Percentiles rank a stretch among this genome's conserved stretches.
Evolutionary conservation across 2,329 filamentous ascomycete genomes (phyloP).

Genomic region (Pseudofabraea citricarpa): DNA sequence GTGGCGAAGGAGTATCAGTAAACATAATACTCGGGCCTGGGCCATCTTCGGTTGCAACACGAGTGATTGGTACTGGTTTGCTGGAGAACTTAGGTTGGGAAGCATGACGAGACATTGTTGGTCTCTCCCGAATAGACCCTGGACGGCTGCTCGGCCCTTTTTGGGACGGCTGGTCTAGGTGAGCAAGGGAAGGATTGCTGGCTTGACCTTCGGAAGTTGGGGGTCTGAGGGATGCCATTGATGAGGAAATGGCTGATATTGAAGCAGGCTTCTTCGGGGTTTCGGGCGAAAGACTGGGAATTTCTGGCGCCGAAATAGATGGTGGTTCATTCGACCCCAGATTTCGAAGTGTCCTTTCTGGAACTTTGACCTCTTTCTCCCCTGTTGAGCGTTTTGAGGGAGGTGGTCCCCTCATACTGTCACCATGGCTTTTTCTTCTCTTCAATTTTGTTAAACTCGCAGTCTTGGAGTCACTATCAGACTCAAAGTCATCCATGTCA

Average conservation of each 20-base stretch:
- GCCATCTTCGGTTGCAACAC: slow-evolving; percentile 59
- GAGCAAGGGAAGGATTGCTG: slow-evolving; percentile 1
- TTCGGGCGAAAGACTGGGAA: slow-evolving; percentile 4
- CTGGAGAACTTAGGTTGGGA: slow-evolving; percentile 66
- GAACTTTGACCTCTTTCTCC: slow-evolving; percentile 22
- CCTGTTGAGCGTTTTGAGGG: slow-evolving; percentile 28
- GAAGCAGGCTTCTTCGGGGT: slow-evolving; percentile 9
- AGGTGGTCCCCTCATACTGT: slow-evolving; percentile 28
- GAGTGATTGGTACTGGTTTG: slow-evolving; percentile 66
- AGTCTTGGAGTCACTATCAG: slow-evolving; percentile 18
- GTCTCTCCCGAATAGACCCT: slow-evolving; percentile 32
- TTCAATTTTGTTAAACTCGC: slow-evolving; percentile 10
- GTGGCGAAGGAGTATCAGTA: slow-evolving; percentile 39
- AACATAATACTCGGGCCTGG: slow-evolving; percentile 73
- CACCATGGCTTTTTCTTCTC: slow-evolving; percentile 37
- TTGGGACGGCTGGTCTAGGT: background rate
- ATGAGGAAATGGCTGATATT: slow-evolving; percentile 11
- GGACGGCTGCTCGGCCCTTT: slow-evolving; percentile 10
- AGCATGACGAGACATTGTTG: slow-evolving; percentile 46
- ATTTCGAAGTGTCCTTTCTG: slow-evolving; percentile 11
- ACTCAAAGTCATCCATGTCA: slow-evolving; percentile 33
- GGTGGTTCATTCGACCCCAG: background rate
- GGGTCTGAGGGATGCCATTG: slow-evolving; percentile 10
- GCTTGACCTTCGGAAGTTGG: slow-evolving; percentile 8
- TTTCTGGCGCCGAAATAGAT: slow-evolving; percentile 7